Base-by-base conservation (phyloP, 1,284 basidiomycete genomes). In the Papiliotrema fonsecae region DNA sequence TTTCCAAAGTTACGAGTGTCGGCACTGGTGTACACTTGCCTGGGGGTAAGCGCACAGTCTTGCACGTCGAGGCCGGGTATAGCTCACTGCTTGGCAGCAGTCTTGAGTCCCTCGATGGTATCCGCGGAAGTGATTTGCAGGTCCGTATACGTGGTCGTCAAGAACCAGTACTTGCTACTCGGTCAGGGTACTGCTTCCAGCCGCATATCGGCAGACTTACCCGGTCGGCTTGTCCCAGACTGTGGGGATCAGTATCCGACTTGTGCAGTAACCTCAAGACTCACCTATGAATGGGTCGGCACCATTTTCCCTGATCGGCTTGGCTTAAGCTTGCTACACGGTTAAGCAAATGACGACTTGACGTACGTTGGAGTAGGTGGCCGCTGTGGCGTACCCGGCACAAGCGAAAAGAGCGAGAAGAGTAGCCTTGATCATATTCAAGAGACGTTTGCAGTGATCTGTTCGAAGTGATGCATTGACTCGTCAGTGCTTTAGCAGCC, bases 251-350 rank as follows among this genome's bases (percentile, higher is more conserved):
- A 43, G 28, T 19, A 18, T 13, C 9, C 19, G 28, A 43, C 10
- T 31, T n/a, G 6, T 30, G 13, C 7, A 10, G n/a, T 11, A 16
- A 14, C 42, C 26, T 10, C 6, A n/a, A 7, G 16, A 27, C 42
- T 44, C n/a, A 44, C 42, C 31, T 11, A 44, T 32, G 31, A 44
- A 44, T 13, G 42, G 42, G 24, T 44, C 42, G 4, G 42, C 28
- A 4, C 30, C 42, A n/a, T 44, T 44, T n/a, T 42, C 14, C 9
- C 41, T 22, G 9, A 42, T 4, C 24, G 41, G 41, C 41, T 42
- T 14, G 5, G 6, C 16, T 22, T 21, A 9, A 37, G 36, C 36
- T 9, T 11, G 11, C 9, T 9, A 10, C 36, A 21, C 11, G 11
- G 10, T 19, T 9, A 37, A 11, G 9, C 11, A 10, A 9, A 11